Evolutionary conservation across 2,329 filamentous ascomycete species (phyloP), one percentile per base, ranked within the genome.

Genomic region (Colletotrichum sp.): DNA sequence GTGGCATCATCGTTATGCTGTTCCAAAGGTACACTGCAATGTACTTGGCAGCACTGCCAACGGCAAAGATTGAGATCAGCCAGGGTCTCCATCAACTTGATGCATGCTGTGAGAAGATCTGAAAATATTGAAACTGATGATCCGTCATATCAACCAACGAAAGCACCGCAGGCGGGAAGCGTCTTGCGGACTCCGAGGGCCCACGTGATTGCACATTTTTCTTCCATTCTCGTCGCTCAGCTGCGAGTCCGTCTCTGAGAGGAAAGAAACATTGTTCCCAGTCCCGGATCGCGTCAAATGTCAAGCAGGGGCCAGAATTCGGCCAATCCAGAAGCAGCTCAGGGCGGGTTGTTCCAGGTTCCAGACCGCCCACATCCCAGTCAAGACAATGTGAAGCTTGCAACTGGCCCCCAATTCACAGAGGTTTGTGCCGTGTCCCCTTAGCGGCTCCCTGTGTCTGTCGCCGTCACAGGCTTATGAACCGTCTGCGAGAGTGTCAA

Each of bases 311-410:
- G 26, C 38, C 73, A n/a, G 24, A 24, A 0, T 26, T 67, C 1
- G 69, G 21, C 55, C 73, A 70, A 64, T 70, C 66, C 58, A n/a
- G 55, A 55, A 18, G 52, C 52, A 21, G 28, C 52, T n/a, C 55
- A 66, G n/a, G 21, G 59, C 56, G 59, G 36, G 43, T 69, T 61
- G 30, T 74, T 55, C 72, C 61, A 74, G 72, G 68, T 73, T 66
- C 69, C 68, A 74, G 72, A 74, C 69, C 62, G 55, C 62, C 72
- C 56, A 73, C 62, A 75, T 67, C 73, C 73, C 69, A 69, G 68
- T 62, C 30, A 52, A 52, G 43, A 52, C 43, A 52, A 52, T 52
- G 43, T 52, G 43, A 52, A 52, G 43, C 43, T 52, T 4, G 43
- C 43, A 52, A 52, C 43, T 52, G 55, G 24, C 55, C 55, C 55